phyloP scores from a whole-genome alignment of 371 early-diverging fungal species.

The Circinella umbellata region DNA sequence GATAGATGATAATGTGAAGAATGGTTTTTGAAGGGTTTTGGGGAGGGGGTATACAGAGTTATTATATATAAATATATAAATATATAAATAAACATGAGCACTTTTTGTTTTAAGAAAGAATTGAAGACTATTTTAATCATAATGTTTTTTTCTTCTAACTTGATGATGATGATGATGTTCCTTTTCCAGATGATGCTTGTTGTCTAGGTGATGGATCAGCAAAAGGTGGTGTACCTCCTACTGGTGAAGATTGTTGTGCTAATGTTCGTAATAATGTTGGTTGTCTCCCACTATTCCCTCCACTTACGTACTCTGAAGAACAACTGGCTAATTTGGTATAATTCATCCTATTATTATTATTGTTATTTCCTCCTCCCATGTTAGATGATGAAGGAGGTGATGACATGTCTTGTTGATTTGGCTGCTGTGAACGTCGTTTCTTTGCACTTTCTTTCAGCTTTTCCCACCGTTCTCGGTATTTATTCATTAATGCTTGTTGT shows the following conservation, averaged over 20 bases:
- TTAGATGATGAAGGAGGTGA: background rate
- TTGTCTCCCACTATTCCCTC: background rate
- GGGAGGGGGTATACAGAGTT: too few species aligned
- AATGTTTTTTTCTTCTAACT: too few species aligned
- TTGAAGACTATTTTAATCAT: too few species aligned
- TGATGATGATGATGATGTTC: background rate
- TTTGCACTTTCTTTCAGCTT: constrained; percentile 88
- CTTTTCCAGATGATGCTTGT: background rate
- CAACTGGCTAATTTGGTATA: constrained; percentile 2
- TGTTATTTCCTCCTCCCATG: background rate
- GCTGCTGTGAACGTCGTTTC: constrained; percentile 47
- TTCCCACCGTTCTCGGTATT: constrained; percentile 89
- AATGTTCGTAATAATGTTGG: constrained; percentile 25
- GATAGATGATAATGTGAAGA: too few species aligned
- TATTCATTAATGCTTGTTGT: constrained; percentile 63
- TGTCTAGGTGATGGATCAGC: background rate
- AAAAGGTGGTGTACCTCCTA: constrained; percentile 1
- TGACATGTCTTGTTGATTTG: constrained; percentile 13
- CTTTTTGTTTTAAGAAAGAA: too few species aligned
- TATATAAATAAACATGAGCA: too few species aligned
- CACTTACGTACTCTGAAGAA: constrained; percentile 17
- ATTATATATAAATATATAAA: too few species aligned
- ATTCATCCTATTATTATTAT: constrained; percentile 1
- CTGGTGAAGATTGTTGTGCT: constrained; percentile 26
- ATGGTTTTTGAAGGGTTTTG: too few species aligned